Evolutionary conservation across 2,329 filamentous ascomycete species (phyloP).

Genomic region (Aspergillus luchuensis): DNA sequence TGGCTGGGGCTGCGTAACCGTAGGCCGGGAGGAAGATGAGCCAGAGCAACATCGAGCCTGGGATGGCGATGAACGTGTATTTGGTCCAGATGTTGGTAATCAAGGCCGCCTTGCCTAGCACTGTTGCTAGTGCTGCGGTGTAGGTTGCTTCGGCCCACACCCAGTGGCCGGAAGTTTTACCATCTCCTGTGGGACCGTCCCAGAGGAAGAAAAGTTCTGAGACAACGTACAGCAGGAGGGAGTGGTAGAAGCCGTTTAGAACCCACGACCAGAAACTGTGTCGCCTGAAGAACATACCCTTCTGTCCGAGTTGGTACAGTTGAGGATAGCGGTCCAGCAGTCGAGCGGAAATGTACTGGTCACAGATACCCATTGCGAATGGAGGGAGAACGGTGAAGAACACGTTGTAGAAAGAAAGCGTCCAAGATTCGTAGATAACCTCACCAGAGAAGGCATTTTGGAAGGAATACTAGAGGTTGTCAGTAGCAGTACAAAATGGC

Average conservation of each 20-base stretch:
- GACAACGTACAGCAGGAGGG: slow-evolving; percentile 85
- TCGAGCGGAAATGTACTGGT: slow-evolving; percentile 94
- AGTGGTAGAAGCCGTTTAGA: slow-evolving; percentile 92
- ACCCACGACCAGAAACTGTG: slow-evolving; percentile 94
- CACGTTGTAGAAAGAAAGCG: slow-evolving; percentile 98
- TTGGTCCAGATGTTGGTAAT: slow-evolving; percentile 99
- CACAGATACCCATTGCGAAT: slow-evolving; percentile 91
- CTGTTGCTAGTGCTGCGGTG: slow-evolving; percentile 87
- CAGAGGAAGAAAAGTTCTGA: slow-evolving; percentile 77
- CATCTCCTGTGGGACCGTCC: slow-evolving; percentile 77
- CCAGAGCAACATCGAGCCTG: slow-evolving; percentile 90
- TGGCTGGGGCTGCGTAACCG: slow-evolving; percentile 78
- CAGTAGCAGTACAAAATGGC: slow-evolving; percentile 8
- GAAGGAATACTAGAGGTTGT: slow-evolving; percentile 75
- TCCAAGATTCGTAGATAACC: slow-evolving; percentile 99
- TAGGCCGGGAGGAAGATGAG: slow-evolving; percentile 87
- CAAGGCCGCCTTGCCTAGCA: slow-evolving; percentile 89
- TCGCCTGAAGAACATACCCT: slow-evolving; percentile 89
- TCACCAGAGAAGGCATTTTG: slow-evolving; percentile 98
- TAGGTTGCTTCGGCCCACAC: slow-evolving; percentile 97
- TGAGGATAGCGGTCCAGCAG: slow-evolving; percentile 94
- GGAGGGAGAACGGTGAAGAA: slow-evolving; percentile 95
- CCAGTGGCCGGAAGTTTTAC: slow-evolving; percentile 88
- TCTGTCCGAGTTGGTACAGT: slow-evolving; percentile 89
- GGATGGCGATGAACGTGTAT: slow-evolving; percentile 93